These are phyloP conservation scores for Phaeolepiota aurea DNA, from an alignment of 768 basidiomycete species.

Conservation along the genomic window DNA sequence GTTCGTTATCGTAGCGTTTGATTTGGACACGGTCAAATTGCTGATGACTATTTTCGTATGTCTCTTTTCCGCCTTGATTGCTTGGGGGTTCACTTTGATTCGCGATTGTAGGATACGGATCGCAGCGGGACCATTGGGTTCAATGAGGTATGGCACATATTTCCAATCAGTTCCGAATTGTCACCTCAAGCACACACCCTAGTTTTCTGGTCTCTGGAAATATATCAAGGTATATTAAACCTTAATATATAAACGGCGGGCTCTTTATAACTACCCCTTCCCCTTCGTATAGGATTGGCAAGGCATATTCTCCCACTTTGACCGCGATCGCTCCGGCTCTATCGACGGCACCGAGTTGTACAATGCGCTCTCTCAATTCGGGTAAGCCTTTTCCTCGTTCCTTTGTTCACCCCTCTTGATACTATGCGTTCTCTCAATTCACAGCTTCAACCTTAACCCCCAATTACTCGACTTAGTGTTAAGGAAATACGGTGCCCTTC, in stretches of 20 bases:
- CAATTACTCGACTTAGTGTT: conserved; percentile 54
- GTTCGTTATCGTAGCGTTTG: conserved; percentile 60
- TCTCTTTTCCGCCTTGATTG: conserved; percentile 3
- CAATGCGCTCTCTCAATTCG: conserved; percentile 68
- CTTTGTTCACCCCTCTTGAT: too few species aligned
- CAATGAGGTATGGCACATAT: conserved; percentile 46
- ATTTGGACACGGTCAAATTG: conserved; percentile 80
- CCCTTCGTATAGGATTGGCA: too few species aligned
- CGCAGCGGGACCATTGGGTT: conserved; percentile 75
- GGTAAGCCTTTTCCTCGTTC: too few species aligned
- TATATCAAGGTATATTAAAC: too few species aligned
- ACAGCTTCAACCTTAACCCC: conserved; percentile 61
- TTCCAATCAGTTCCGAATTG: conserved; percentile 7
- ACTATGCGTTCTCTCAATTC: too few species aligned
- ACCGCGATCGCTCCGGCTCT: conserved; percentile 73
- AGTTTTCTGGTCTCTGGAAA: conserved; percentile 75
- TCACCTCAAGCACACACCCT: conserved; percentile 12
- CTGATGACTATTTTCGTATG: conserved; percentile 77
- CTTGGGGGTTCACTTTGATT: too few species aligned
- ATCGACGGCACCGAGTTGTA: conserved; percentile 66
- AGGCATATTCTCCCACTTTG: conserved; percentile 75
- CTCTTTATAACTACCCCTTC: too few species aligned
- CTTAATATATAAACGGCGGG: too few species aligned
- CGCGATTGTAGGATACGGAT: conserved; percentile 45
- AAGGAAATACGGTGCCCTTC: conserved; percentile 64